Evolutionary conservation across 805 yeast species (phyloP).

Genomic region (Candida chilensis): DNA sequence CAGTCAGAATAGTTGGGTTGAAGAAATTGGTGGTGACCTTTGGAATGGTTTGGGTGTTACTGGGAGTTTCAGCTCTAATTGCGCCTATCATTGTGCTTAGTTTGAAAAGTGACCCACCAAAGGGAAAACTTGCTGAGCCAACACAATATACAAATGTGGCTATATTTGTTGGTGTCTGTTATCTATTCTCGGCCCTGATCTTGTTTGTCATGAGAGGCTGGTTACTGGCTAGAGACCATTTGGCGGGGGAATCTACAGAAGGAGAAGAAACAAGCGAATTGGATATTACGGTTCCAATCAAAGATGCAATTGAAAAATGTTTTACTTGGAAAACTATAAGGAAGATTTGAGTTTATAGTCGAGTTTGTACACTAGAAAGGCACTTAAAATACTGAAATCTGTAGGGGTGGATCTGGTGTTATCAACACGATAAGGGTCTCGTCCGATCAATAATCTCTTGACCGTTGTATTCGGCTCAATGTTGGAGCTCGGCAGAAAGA

Average conservation of each 20-base stretch:
- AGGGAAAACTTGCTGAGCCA: constrained; percentile 10
- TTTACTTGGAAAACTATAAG: background rate
- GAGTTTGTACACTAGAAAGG: no score
- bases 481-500: no score
- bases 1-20: constrained; percentile 45
- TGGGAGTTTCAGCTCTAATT: constrained; percentile 41
- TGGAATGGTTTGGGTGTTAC: constrained; percentile 43
- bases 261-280: background rate
- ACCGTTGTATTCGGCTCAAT: no score
- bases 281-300: background rate
- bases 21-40: constrained; percentile 38
- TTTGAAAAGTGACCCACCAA: constrained; percentile 18
- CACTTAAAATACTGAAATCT: no score
- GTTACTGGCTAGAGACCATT: constrained; percentile 16
- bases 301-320: no score
- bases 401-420: no score
- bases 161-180: constrained; percentile 23
- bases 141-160: constrained; percentile 19
- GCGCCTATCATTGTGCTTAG: constrained; percentile 55
- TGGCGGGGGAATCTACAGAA: background rate
- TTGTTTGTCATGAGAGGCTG: constrained; percentile 23
- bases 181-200: constrained; percentile 13
- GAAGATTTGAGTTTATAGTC: no score
- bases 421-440: no score
- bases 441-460: no score